Base-by-base conservation (phyloP, 148 eudicot species). In the Selenicereus undatus region DNA sequence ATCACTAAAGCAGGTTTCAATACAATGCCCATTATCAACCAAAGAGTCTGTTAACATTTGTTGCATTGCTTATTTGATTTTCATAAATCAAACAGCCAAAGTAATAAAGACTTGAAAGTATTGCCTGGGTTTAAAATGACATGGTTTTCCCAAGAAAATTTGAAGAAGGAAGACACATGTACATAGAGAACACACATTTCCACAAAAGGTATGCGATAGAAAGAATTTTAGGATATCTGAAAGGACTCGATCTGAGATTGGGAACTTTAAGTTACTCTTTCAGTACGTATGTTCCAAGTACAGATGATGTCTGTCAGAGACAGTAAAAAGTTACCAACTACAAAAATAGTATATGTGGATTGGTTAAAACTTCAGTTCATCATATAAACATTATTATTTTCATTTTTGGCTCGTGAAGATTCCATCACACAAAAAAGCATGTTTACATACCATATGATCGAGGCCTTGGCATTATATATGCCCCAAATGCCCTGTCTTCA, bases 401-500 rank as follows among this genome's bases (percentile, higher is more conserved):
- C 16, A 14, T 54, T 13, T 50, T 30, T 45, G 24, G 20, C 7
- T 22, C 65, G 52, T 5, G 14, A 42, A 60, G 30, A 45, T 29
- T 79, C 22, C 27, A 32, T 30, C 39, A 71, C 13, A 24, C 24
- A n/a, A 73, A 66, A 50, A 45, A 69, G 64, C 82, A 24, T 22
- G 76, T 54, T 32, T 56, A 29, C 74, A 58, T 88, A 96, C 99
- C 99, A 82, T 88, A 80, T 39, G 92, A 82, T 71, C 88, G 90
- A 30, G 93, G 91, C 71, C 76, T 80, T 62, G 97, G 99, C 60
- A 79, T 87, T 78, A 89, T 81, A 79, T 91, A 91, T 68, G 95
- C 93, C 65, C 99, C 98, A 88, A 82, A 92, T 77, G 97, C 97
- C 88, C 98, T 86, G 79, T 89, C 84, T 54, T 84, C 87, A 54